Percentiles rank a stretch among this genome's conserved stretches.
These are phyloP conservation scores for Chlamydomonas urium DNA, from an alignment of 139 green algal genomes.

Conservation along the genomic window DNA sequence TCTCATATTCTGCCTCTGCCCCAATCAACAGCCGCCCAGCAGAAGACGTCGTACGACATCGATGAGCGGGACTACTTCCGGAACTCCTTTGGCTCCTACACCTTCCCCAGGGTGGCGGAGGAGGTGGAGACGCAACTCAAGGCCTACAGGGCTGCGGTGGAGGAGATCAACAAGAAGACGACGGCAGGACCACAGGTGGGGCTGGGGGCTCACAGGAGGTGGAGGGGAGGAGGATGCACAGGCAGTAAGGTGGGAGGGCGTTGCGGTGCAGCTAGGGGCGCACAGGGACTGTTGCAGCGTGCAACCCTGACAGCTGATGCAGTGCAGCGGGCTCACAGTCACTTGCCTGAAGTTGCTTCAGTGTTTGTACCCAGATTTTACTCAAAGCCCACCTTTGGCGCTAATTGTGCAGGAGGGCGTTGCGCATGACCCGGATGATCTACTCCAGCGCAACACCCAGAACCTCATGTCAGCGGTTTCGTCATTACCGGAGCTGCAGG, in stretches of 20 bases:
- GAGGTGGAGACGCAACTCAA: conserved; percentile 70
- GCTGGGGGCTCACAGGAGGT: no score
- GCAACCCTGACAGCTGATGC: no score
- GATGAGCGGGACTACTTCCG: conserved; percentile 85
- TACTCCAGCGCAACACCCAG: conserved; percentile 59
- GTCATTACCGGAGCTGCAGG: conserved; percentile 66
- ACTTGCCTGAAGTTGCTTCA: no score
- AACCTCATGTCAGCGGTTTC: conserved; percentile 81
- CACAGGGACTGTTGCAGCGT: no score
- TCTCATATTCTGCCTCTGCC: no score
- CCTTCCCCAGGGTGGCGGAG: conserved; percentile 76
- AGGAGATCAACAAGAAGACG: conserved; percentile 86
- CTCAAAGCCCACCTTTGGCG: no score
- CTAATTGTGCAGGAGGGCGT: conserved; percentile 33
- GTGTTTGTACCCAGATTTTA: no score
- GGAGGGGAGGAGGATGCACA: no score
- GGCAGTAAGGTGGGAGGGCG: no score
- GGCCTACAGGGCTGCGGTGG: conserved; percentile 84
- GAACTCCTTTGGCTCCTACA: conserved; percentile 53
- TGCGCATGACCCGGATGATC: conserved; percentile 52
- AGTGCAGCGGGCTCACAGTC: no score
- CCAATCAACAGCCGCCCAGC: no score
- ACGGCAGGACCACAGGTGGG: conserved; percentile 23
- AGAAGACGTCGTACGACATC: conserved; percentile 71
- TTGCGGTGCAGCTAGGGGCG: no score